Conservation (phyloP, 169 alveolate species). For the Cryptosporidium parvum region DNA sequence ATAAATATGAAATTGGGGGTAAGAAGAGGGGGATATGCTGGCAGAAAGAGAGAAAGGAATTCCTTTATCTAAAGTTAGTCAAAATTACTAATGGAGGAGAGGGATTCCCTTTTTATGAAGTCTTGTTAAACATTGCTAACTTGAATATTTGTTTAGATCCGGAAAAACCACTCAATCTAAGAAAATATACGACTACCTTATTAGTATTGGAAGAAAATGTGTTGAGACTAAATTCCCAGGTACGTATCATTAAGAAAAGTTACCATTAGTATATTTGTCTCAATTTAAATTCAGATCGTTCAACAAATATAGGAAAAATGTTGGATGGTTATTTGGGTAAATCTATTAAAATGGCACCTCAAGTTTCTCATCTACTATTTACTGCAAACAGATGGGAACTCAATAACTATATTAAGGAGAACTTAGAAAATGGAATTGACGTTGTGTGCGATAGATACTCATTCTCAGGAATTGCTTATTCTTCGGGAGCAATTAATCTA, state of each 20-base stretch:
- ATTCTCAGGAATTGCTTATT: conserved; percentile 94
- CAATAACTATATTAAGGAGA: conserved; percentile 82
- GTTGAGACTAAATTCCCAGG: conserved; percentile 85
- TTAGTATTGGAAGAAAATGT: conserved; percentile 78
- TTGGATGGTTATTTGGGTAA: conserved; percentile 87
- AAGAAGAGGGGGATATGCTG: not conserved
- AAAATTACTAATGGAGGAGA: not conserved
- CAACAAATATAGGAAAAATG: conserved; percentile 84
- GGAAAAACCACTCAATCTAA: conserved; percentile 92
- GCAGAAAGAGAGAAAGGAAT: not conserved
- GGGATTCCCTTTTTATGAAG: not conserved
- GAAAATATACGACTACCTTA: conserved; percentile 81
- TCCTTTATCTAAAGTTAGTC: not conserved
- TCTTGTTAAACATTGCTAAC: not conserved
- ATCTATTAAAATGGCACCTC: conserved; percentile 83
- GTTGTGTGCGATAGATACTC: conserved; percentile 94
- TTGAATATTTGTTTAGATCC: conserved; percentile 80
- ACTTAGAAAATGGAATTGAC: conserved; percentile 85
- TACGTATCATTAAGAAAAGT: conserved; percentile 65
- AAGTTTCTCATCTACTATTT: conserved; percentile 92
- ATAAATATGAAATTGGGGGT: not conserved
- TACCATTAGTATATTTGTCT: too few relatives aligned
- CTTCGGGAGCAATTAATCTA: conserved; percentile 90
- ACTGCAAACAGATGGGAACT: conserved; percentile 96
- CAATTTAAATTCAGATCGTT: conserved; percentile 38